phyloP scores from a whole-genome alignment of 768 basidiomycete species.

The Rhizopogon vinicolor region DNA sequence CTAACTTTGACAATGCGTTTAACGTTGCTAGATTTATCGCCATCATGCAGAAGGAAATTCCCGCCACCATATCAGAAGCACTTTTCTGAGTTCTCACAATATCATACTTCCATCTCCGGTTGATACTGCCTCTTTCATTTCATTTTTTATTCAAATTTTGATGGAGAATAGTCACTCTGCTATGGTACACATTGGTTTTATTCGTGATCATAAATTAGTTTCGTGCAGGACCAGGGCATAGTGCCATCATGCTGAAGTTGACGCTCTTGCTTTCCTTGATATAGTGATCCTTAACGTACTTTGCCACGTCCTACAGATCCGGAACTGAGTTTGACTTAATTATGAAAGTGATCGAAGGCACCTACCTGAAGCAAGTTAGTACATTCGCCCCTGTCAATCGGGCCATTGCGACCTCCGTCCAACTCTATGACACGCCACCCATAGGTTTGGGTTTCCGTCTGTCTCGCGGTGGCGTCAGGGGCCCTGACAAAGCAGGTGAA shows the following conservation, averaged over 20 bases:
- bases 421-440: slow-evolving; percentile 67
- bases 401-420: slow-evolving; percentile 74
- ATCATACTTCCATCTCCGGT: background rate
- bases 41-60: slow-evolving; percentile 25
- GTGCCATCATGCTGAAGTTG: slow-evolving; percentile 45
- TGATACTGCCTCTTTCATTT: background rate
- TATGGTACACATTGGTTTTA: background rate
- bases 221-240: slow-evolving; percentile 27
- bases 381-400: slow-evolving; percentile 73
- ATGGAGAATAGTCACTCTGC: background rate
- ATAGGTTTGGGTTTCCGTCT: slow-evolving; percentile 14
- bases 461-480: slow-evolving; percentile 32
- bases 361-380: slow-evolving; percentile 52
- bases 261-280: slow-evolving; percentile 33
- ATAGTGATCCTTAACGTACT: slow-evolving; percentile 39
- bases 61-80: slow-evolving; percentile 25
- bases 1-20: slow-evolving; percentile 25
- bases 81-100: slow-evolving; percentile 8
- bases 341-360: background rate
- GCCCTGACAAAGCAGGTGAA: slow-evolving; percentile 86
- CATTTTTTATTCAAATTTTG: background rate
- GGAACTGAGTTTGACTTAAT: background rate
- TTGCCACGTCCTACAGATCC: slow-evolving; percentile 38
- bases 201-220: background rate
- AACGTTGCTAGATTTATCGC: slow-evolving; percentile 28